These are phyloP conservation scores for Phytophthora pini DNA, from an alignment of 352 stramenopile genomes.

Conservation along the genomic window DNA sequence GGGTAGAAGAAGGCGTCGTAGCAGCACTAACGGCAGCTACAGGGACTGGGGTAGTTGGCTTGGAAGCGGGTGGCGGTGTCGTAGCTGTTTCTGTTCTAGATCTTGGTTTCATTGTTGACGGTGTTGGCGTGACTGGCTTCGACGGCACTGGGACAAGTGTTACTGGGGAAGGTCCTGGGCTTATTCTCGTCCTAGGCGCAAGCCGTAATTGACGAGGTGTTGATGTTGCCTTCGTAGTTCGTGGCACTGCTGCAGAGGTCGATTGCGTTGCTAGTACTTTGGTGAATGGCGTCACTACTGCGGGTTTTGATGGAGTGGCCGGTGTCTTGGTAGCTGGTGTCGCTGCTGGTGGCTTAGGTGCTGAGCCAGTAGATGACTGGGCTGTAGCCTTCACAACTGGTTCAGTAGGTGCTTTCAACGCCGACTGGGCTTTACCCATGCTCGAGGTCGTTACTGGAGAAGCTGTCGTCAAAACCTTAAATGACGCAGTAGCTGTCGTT, in stretches of 20 bases:
- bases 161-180: not conserved
- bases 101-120: not conserved
- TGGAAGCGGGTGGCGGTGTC: not conserved
- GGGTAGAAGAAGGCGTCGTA: not conserved
- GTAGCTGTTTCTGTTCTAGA: not conserved
- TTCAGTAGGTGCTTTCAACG: not conserved
- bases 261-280: not conserved
- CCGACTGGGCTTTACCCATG: not conserved
- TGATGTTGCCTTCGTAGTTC: not conserved
- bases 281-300: not conserved
- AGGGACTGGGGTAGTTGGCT: not conserved
- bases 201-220: slow-evolving; percentile 7
- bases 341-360: not conserved
- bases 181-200: not conserved
- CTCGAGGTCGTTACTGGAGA: not conserved
- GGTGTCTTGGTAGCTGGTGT: not conserved
- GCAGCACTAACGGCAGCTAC: not conserved
- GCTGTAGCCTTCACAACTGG: not conserved
- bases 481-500: not conserved
- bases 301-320: not conserved
- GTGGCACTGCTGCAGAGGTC: not conserved
- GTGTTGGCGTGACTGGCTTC: slow-evolving; percentile 2
- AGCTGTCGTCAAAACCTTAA: not conserved
- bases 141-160: not conserved
- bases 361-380: not conserved